phyloP scores from a whole-genome alignment of 2,329 filamentous ascomycete species.

The Xylaria sp. region DNA sequence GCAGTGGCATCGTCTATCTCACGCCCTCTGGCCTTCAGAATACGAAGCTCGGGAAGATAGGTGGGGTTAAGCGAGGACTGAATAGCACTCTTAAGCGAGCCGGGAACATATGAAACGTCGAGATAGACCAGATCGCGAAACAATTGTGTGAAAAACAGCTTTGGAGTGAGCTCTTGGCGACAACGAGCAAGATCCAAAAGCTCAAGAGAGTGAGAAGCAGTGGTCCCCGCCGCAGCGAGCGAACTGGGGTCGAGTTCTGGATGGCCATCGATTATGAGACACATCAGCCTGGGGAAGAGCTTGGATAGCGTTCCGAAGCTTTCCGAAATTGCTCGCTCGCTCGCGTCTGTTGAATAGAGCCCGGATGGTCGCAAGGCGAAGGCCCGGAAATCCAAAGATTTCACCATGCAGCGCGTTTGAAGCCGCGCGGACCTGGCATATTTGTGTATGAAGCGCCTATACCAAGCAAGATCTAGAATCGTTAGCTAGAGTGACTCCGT shows the following conservation, averaged over 20 bases:
- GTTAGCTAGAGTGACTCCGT: constrained; percentile 44
- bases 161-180: constrained; percentile 53
- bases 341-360: constrained; percentile 55
- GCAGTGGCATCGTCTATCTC: constrained; percentile 58
- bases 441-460: constrained; percentile 58
- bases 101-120: constrained; percentile 63
- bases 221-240: constrained; percentile 45
- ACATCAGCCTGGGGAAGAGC: constrained; percentile 58
- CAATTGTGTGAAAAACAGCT: constrained; percentile 53
- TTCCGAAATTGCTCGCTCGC: constrained; percentile 52
- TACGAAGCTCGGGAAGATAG: constrained; percentile 59
- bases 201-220: constrained; percentile 44
- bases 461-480: constrained; percentile 61
- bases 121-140: constrained; percentile 61
- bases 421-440: constrained; percentile 52
- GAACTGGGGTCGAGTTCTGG: constrained; percentile 57
- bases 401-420: constrained; percentile 58
- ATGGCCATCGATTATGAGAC: constrained; percentile 62
- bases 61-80: constrained; percentile 49
- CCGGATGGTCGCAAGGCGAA: constrained; percentile 56
- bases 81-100: constrained; percentile 55
- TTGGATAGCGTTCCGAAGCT: constrained; percentile 54
- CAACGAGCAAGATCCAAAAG: constrained; percentile 61
- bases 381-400: constrained; percentile 60
- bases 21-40: constrained; percentile 62